Percentiles rank a stretch among this genome's conserved stretches.
Conservation (phyloP, 1,284 basidiomycete species). For the Apiotrichum veenhuisii region DNA sequence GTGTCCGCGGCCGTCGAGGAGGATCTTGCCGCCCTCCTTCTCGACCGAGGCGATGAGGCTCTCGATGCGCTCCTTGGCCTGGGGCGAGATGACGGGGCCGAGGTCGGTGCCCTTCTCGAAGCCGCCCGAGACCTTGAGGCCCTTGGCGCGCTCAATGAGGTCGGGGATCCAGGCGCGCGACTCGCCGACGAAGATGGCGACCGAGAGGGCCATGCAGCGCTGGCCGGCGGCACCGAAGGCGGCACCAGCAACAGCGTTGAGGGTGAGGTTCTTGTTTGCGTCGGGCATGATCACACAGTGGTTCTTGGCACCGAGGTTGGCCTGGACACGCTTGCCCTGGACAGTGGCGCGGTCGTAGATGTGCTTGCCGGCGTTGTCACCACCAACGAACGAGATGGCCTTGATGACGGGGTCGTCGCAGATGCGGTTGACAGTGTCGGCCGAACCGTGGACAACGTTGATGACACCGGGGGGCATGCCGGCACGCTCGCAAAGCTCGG, state of each 20-base stretch:
- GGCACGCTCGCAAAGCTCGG: constrained; percentile 84
- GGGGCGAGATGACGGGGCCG: constrained; percentile 89
- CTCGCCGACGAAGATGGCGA: constrained; percentile 75
- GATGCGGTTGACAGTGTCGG: constrained; percentile 86
- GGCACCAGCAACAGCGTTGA: constrained; percentile 91
- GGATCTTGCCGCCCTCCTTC: constrained; percentile 79
- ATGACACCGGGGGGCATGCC: constrained; percentile 68
- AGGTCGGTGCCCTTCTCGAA: constrained; percentile 84
- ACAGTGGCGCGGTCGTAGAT: constrained; percentile 69
- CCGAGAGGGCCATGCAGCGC: constrained; percentile 91
- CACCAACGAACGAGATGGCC: constrained; percentile 97
- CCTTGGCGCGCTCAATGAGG: constrained; percentile 74
- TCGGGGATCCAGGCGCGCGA: constrained; percentile 81
- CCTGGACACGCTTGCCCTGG: constrained; percentile 80
- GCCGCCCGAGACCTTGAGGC: constrained; percentile 80
- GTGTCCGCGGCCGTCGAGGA: constrained; percentile 77
- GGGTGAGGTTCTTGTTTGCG: constrained; percentile 90
- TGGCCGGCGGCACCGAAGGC: constrained; percentile 98
- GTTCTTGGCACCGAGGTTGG: constrained; percentile 96
- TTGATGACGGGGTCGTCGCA: constrained; percentile 88
- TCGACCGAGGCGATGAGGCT: constrained; percentile 74
- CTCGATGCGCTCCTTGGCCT: constrained; percentile 74
- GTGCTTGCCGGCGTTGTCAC: constrained; percentile 86
- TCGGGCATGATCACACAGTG: constrained; percentile 92
- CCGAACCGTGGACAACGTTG: constrained; percentile 84